Evolutionary conservation across 768 basidiomycete genomes (phyloP).

Genomic region (Lanmaoa rubissima): DNA sequence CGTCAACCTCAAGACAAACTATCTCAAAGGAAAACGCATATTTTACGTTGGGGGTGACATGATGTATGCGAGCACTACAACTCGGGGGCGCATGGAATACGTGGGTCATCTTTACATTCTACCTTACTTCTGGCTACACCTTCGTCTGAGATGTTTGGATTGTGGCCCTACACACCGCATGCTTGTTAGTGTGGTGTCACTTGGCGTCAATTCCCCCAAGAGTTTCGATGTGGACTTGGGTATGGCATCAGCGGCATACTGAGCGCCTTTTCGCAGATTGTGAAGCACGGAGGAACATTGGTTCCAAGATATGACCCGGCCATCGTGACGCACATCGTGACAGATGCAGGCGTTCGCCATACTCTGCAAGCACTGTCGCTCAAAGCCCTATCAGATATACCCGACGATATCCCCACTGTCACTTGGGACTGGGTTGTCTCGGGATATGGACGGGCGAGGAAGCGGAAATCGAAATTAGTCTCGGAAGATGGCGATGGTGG

Average conservation of each 20-base stretch:
- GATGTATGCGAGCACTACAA: constrained; percentile 47
- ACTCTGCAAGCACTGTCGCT: constrained; percentile 45
- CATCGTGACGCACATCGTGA: constrained; percentile 66
- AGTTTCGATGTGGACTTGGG: not conserved
- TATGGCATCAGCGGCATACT: not conserved
- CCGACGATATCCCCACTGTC: constrained; percentile 61
- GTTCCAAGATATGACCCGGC: constrained; percentile 55
- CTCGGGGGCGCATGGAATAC: constrained; percentile 56
- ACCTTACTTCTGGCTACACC: not conserved
- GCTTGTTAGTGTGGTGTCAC: too few species aligned
- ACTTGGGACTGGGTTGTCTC: constrained; percentile 61
- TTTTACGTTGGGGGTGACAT: constrained; percentile 62
- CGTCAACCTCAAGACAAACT: constrained; percentile 25
- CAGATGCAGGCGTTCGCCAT: constrained; percentile 35
- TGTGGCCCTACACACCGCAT: not conserved
- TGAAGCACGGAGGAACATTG: constrained; percentile 60
- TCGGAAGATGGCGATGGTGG: not conserved
- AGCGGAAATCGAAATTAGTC: constrained; percentile 6
- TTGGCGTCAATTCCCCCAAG: too few species aligned
- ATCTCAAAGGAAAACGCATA: constrained; percentile 53
- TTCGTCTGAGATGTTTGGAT: not conserved
- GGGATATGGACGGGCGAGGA: constrained; percentile 32
- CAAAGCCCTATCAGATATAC: constrained; percentile 53
- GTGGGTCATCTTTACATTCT: constrained; percentile 39
- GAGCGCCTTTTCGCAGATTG: constrained; percentile 44